Conservation (phyloP, 177 flowering plant species). For the Vitis hybrid region DNA sequence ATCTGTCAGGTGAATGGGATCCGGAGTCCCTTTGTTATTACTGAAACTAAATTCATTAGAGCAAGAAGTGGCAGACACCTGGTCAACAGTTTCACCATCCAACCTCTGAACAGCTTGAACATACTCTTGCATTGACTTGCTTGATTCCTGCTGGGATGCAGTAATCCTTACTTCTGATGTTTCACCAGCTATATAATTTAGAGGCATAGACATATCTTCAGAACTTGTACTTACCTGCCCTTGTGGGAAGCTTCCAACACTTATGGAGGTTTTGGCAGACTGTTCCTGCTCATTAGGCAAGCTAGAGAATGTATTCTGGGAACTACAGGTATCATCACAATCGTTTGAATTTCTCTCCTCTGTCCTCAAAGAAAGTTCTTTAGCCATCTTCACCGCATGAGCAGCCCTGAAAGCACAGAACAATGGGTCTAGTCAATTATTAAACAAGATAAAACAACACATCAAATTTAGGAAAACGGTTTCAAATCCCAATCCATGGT, state of each 20-base stretch:
- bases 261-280: constrained; percentile 71
- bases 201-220: constrained; percentile 46
- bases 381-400: constrained; percentile 80
- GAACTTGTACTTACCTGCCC: constrained; percentile 83
- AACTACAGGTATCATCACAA: constrained; percentile 71
- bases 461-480: not conserved
- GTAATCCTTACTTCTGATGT: constrained; percentile 28
- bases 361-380: constrained; percentile 54
- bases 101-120: constrained; percentile 23
- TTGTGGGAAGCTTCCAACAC: constrained; percentile 78
- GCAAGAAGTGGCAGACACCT: constrained; percentile 47
- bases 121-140: constrained; percentile 32
- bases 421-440: not conserved
- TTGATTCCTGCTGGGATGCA: constrained; percentile 26
- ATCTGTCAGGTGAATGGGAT: constrained; percentile 38
- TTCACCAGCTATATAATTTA: constrained; percentile 22
- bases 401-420: constrained; percentile 67
- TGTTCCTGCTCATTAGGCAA: constrained; percentile 83
- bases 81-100: constrained; percentile 51
- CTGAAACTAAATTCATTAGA: constrained; percentile 32
- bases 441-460: not conserved
- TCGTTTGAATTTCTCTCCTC: constrained; percentile 78
- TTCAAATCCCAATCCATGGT: not conserved
- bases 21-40: constrained; percentile 29
- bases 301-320: constrained; percentile 81